These are phyloP conservation scores for Vitis cinerea DNA, from an alignment of 164 flowering plant genomes.

Conservation along the genomic window DNA sequence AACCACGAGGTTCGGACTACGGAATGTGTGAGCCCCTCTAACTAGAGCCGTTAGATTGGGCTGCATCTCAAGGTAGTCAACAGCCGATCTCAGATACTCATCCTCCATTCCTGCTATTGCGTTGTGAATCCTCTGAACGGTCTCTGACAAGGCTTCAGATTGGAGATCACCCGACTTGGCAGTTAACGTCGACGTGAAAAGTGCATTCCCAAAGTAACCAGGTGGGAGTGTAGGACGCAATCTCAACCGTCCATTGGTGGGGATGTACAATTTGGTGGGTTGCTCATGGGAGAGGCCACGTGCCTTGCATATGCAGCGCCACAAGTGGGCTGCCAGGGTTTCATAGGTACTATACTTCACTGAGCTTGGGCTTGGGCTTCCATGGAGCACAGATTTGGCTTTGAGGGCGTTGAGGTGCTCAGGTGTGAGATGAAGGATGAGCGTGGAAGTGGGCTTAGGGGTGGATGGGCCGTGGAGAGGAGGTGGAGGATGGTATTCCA, in stretches of 20 bases:
- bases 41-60: neutral
- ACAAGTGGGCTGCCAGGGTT: conserved; percentile 23
- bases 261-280: conserved; percentile 16
- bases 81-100: conserved; percentile 28
- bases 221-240: conserved; percentile 18
- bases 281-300: conserved; percentile 20
- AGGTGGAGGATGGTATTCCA: conserved; percentile 1
- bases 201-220: neutral
- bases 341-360: conserved; percentile 15
- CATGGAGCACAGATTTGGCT: conserved; percentile 9
- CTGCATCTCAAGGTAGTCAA: conserved; percentile 29
- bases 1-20: neutral
- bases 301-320: conserved; percentile 30
- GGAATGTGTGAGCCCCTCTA: neutral
- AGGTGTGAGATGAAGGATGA: conserved; percentile 12
- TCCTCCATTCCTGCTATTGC: conserved; percentile 17
- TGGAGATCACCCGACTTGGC: conserved; percentile 16
- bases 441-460: neutral
- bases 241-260: conserved; percentile 15
- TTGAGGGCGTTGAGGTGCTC: conserved; percentile 20
- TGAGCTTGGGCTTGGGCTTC: neutral
- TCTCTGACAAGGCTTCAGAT: conserved; percentile 1
- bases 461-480: neutral
- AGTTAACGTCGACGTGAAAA: neutral
- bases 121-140: conserved; percentile 17